Base-by-base conservation (phyloP, 441 rosid genomes). In the Flueggea neowawraea region DNA sequence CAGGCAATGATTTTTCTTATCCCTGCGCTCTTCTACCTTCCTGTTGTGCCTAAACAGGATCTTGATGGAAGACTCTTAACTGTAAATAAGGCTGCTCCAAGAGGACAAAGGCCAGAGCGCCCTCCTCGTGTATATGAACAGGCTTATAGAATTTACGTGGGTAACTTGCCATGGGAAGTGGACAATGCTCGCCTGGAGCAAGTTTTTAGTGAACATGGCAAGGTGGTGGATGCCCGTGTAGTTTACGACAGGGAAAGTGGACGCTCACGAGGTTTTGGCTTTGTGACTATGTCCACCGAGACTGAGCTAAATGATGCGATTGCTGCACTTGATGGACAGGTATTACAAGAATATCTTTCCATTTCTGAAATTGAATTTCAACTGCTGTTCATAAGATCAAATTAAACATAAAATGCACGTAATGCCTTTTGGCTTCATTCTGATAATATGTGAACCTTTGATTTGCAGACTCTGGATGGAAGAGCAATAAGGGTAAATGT, bases 311-410 rank as follows among this genome's bases (percentile, higher is more conserved):
- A 87, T 62, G 94, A 84, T 43, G 90, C 90, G 73, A 79, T 87
- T 10, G 85, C 88, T 61, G 90, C 94, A 2, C 82, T 87, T n/a
- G 94, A 87, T 66, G 88, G 94, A 64, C 77, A 84, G 88, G 90
- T 87, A 80, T 11, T 43, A 43, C 45, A 43, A 6, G 10, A 6
- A 11, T 6, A 6, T 43, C 45, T 43, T 43, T 43, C 10, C 45
- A 6, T 43, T 2, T 14, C 28, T 22, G 28, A 22, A 22, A 0
- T 22, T 2, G 28, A 22, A 22, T 22, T 22, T 22, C 28, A 22
- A 22, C 28, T 22, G 28, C 28, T 22, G 28, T 22, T 22, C 28
- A 22, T 22, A 22, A 0, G 28, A 22, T 22, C 28, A 22, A 22
- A 22, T 22, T 22, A 22, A 22, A 22, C 28, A 22, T 22, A 2